phyloP scores from a whole-genome alignment of 345 rosid species.

The Moricandia moricandioides region DNA sequence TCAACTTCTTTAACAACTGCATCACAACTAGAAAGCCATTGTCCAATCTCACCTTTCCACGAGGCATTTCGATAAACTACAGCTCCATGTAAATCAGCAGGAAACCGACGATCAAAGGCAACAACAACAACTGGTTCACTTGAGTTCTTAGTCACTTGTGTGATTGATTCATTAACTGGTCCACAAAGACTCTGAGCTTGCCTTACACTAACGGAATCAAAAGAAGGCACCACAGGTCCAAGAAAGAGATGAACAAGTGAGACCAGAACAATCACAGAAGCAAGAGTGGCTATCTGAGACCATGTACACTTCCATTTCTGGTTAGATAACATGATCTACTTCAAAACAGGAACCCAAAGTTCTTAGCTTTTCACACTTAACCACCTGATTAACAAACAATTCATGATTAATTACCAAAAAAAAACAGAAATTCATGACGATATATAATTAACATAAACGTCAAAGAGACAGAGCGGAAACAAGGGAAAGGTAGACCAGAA shows the following conservation, averaged over 20 bases:
- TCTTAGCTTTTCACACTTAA: conserved; percentile 12
- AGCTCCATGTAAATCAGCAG: conserved; percentile 68
- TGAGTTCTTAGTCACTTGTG: conserved; percentile 27
- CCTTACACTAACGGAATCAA: conserved; percentile 48
- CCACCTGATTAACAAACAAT: conserved; percentile 26
- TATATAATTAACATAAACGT: background rate
- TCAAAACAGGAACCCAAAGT: background rate
- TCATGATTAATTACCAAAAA: background rate
- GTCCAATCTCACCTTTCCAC: conserved; percentile 82
- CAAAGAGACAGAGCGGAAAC: conserved; percentile 18
- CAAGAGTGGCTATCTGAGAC: conserved; percentile 60
- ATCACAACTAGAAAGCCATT: conserved; percentile 92
- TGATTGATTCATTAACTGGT: conserved; percentile 46
- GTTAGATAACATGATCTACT: conserved; percentile 45
- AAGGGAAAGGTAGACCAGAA: background rate
- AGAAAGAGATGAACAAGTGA: conserved; percentile 73
- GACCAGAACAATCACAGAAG: conserved; percentile 55
- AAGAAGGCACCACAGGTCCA: conserved; percentile 68
- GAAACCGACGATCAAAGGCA: conserved; percentile 58
- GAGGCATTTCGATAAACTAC: conserved; percentile 76
- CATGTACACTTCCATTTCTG: conserved; percentile 74
- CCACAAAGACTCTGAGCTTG: conserved; percentile 49
- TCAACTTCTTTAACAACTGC: conserved; percentile 49
- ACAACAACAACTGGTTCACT: conserved; percentile 18
- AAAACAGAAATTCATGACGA: background rate